phyloP scores from a whole-genome alignment of 139 green algal species.

The Deuterostichococcus epilithicus region DNA sequence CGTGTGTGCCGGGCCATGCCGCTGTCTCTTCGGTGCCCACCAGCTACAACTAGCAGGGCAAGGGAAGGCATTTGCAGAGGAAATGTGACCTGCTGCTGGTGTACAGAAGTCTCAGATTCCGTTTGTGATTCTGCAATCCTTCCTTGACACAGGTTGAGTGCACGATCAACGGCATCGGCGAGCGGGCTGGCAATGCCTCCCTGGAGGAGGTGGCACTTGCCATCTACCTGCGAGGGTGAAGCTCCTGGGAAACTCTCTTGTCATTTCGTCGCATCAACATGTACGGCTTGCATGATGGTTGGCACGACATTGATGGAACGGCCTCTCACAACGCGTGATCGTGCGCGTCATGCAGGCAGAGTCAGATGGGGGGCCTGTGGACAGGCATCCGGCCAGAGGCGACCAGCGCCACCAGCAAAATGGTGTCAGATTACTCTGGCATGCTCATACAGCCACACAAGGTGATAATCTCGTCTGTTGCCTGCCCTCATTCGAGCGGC shows the following conservation, averaged over 20 bases:
- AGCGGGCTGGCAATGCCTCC: slow-evolving; percentile 94
- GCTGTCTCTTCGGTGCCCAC: too few species aligned
- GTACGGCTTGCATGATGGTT: background rate
- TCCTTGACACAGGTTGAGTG: slow-evolving; percentile 92
- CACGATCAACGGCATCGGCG: slow-evolving; percentile 99
- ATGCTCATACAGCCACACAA: slow-evolving; percentile 98
- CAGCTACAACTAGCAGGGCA: too few species aligned
- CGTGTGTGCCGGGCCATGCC: background rate
- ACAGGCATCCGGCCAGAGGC: slow-evolving; percentile 89
- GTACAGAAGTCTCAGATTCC: too few species aligned
- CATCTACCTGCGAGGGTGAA: slow-evolving; percentile 74
- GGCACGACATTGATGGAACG: background rate
- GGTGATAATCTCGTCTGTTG: too few species aligned
- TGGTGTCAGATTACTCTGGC: slow-evolving; percentile 90
- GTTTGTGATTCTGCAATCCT: too few species aligned
- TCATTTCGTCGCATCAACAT: too few species aligned
- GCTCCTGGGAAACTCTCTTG: background rate
- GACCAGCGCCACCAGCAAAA: slow-evolving; percentile 82
- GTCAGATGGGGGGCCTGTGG: slow-evolving; percentile 80
- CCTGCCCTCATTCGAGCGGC: too few species aligned
- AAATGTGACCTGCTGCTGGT: background rate
- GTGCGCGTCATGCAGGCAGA: slow-evolving; percentile 25
- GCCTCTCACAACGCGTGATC: background rate
- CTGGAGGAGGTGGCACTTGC: slow-evolving; percentile 96
- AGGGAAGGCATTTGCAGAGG: too few species aligned